These are phyloP conservation scores for Naganishia sp. DNA, from an alignment of 1,284 basidiomycete genomes.

Conservation along the genomic window DNA sequence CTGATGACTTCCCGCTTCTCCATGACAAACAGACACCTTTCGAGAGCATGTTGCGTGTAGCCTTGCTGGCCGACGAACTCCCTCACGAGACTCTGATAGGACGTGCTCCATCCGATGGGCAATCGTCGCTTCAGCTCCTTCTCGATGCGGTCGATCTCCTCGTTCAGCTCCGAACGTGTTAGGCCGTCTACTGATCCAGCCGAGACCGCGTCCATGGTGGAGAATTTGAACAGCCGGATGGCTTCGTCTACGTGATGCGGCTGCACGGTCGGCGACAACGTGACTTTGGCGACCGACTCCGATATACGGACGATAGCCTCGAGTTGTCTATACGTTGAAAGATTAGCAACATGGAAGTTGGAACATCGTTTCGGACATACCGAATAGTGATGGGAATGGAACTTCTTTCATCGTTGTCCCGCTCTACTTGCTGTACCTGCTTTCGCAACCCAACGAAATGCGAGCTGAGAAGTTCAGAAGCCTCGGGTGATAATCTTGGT, in stretches of 20 bases:
- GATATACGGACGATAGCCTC: constrained; percentile 99
- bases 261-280: constrained; percentile 79
- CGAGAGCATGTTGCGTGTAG: constrained; percentile 86
- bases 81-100: constrained; percentile 87
- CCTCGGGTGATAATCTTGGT: constrained; percentile 86
- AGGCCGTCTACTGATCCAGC: constrained; percentile 85
- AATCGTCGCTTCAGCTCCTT: constrained; percentile 82
- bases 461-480: constrained; percentile 93
- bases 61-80: constrained; percentile 95
- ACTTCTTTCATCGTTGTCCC: constrained; percentile 94
- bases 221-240: constrained; percentile 96
- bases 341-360: constrained; percentile 2
- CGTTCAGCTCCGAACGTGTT: constrained; percentile 87
- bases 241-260: constrained; percentile 97
- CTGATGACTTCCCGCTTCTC: constrained; percentile 94
- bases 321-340: constrained; percentile 70
- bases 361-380: constrained; percentile 56
- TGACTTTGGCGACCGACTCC: constrained; percentile 93
- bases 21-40: constrained; percentile 85
- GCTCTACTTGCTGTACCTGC: constrained; percentile 93
- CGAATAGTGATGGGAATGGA: constrained; percentile 98
- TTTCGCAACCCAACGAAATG: constrained; percentile 95
- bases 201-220: constrained; percentile 98
- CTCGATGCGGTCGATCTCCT: constrained; percentile 91
- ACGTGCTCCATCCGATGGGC: constrained; percentile 96